Base-by-base conservation (phyloP, 1,139 yeast genomes). In the Geotrichum australiense region DNA sequence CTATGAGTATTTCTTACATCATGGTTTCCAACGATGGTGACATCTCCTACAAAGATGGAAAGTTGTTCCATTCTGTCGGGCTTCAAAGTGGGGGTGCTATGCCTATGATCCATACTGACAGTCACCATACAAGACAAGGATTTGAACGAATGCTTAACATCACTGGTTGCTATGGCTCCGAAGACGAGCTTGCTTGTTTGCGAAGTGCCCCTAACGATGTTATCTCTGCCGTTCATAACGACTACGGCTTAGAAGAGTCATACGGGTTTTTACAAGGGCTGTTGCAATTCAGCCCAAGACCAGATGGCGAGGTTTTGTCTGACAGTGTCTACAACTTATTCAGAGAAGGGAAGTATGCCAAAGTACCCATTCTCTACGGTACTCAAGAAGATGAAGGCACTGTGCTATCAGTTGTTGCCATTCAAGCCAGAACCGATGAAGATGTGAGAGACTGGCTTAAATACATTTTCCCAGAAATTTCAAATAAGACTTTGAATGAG, bases 1-100 rank as follows among this genome's bases (percentile, higher is more conserved):
- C 62, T 3, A 53, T 54, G 36, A 54, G 63, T 12, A 59, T 61
- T 24, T 55, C 56, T 4, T 53, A 54, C 40, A 59, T 61, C 21
- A 23, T 63, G 48, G 35, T 48, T 1, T 45, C 59, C 4, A 50
- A 53, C 30, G 53, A 50, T n/a, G 54, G 61, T 8, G 41, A 49
- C 28, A 37, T 42, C 25, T 36, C 34, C 7, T 49, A 48, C 23
- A 49, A 48, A 1, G 55, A 50, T 18, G 49, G 49, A 22, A 45
- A 50, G 3, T 51, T 50, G 39, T 50, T 62, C 41, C 50, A 50
- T 36, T 59, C 59, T 23, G 65, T 60, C 5, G 57, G 62, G 20
- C 47, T 50, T 38, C 41, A 44, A 27, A 26, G 33, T 26, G 47
- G 45, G 7, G 41, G 41, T 7, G 23, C 39, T 2, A 32, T 43